phyloP scores from a whole-genome alignment of 2,329 filamentous ascomycete species.

The Monilinia laxa region DNA sequence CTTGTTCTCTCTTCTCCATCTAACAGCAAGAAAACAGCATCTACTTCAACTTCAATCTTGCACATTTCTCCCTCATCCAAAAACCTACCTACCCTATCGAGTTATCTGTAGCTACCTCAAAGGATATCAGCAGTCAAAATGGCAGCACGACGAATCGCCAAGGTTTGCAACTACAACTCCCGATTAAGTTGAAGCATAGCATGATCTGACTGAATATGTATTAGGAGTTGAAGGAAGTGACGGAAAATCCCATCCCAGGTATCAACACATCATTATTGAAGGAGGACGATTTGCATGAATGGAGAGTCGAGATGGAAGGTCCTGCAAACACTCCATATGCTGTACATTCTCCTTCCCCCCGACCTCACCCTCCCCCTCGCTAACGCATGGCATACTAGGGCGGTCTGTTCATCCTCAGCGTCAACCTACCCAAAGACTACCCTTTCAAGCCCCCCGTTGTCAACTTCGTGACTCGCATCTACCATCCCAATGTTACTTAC shows the following conservation, averaged over 20 bases:
- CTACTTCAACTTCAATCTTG: not conserved
- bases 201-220: conserved; percentile 17
- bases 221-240: conserved; percentile 62
- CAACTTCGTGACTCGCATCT: conserved; percentile 70
- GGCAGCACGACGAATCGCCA: conserved; percentile 38
- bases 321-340: conserved; percentile 64
- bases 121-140: conserved; percentile 27
- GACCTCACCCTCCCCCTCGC: conserved; percentile 3
- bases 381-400: conserved; percentile 43
- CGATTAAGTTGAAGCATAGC: not conserved
- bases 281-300: conserved; percentile 65
- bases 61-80: conserved; percentile 1
- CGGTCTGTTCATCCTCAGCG: conserved; percentile 64
- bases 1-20: not conserved
- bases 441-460: conserved; percentile 72
- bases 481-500: conserved; percentile 74
- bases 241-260: conserved; percentile 54
- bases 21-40: not conserved
- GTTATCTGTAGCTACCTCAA: conserved; percentile 1
- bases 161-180: conserved; percentile 25
- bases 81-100: not conserved
- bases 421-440: conserved; percentile 68
- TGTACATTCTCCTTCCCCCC: conserved; percentile 46
- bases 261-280: conserved; percentile 57
- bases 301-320: conserved; percentile 66